Evolutionary conservation across 352 stramenopile genomes (phyloP).

Genomic region (Pythium utonaiense): DNA sequence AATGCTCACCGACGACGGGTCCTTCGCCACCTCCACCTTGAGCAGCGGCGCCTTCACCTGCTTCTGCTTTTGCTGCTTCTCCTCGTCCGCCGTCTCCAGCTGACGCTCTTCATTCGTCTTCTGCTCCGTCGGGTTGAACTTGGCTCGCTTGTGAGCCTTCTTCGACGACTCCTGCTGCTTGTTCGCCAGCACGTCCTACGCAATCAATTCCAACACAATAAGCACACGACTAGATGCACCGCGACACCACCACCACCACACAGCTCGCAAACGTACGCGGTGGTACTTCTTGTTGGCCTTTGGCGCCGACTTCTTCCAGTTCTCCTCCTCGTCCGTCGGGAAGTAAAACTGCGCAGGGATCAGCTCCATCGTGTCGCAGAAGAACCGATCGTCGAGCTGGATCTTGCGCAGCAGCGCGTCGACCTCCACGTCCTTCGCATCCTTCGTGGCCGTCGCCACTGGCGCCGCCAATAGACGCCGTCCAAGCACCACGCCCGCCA

Average conservation of each 20-base stretch:
- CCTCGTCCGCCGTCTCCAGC: constrained; percentile 39
- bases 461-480: constrained; percentile 43
- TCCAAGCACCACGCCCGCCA: constrained; percentile 44
- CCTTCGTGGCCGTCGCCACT: neutral
- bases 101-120: constrained; percentile 65
- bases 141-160: constrained; percentile 66
- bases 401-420: constrained; percentile 23
- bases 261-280: constrained; percentile 34
- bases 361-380: constrained; percentile 71
- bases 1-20: constrained; percentile 38
- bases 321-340: constrained; percentile 68
- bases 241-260: no score
- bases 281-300: constrained; percentile 68
- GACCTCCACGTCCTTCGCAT: constrained; percentile 1
- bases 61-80: constrained; percentile 43
- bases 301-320: constrained; percentile 65
- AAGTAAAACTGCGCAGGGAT: constrained; percentile 79
- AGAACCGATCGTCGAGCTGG: constrained; percentile 58
- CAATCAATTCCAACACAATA: neutral
- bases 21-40: constrained; percentile 33
- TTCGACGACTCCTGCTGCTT: constrained; percentile 55
- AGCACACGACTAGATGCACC: neutral
- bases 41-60: constrained; percentile 23
- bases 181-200: constrained; percentile 48
- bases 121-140: constrained; percentile 60